These are phyloP conservation scores for Leishmania martiniquensis DNA, from an alignment of 208 protist genomes.

Conservation along the genomic window DNA sequence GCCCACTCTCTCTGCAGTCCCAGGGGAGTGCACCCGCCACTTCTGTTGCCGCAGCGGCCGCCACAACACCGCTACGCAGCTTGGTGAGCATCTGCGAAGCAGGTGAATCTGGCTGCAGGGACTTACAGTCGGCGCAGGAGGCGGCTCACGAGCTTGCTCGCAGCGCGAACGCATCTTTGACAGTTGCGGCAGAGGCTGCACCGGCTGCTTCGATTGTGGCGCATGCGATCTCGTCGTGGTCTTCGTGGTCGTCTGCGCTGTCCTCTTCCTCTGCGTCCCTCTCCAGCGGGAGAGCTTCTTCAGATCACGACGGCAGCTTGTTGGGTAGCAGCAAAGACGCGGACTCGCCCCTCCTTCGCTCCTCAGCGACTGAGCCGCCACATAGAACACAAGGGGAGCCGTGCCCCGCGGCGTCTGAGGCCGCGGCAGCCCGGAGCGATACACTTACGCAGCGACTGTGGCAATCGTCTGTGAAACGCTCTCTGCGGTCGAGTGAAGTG, in stretches of 20 bases:
- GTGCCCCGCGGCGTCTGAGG: background rate
- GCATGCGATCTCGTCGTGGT: constrained; percentile 14
- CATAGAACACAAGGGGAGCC: background rate
- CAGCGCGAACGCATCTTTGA: too few species aligned
- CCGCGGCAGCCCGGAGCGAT: background rate
- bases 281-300: background rate
- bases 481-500: background rate
- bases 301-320: background rate
- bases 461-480: background rate
- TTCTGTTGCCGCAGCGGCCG: background rate
- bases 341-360: background rate
- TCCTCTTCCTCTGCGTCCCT: background rate
- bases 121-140: background rate
- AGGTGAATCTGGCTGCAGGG: background rate
- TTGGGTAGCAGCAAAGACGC: background rate
- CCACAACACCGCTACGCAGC: background rate
- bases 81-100: background rate
- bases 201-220: background rate
- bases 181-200: background rate
- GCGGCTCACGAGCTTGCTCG: background rate
- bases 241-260: constrained; percentile 23
- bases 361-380: background rate
- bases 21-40: background rate
- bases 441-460: background rate
- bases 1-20: background rate